Base-by-base conservation (phyloP, 768 basidiomycete species). In the Tricholoma sp. region DNA sequence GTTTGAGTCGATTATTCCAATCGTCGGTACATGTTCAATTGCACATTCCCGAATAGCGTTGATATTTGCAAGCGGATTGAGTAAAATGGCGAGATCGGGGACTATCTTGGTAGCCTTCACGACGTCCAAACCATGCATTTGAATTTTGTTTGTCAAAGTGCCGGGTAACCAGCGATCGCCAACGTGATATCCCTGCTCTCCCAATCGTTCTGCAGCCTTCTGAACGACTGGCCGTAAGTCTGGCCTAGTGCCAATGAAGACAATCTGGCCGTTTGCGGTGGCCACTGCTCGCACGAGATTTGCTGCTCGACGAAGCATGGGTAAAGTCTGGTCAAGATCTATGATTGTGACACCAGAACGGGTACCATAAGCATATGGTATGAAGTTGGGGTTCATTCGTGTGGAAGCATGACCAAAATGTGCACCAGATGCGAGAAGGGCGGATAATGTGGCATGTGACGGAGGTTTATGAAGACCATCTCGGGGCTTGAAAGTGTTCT, bases 1-100 rank as follows among this genome's bases (percentile, higher is more conserved):
- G 68, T 99, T 94, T 19, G 94, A 92, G 72, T 99, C 97, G 54
- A 95, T 84, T 58, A 98, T 86, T 32, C 88, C 97, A 58, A 98
- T 85, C 1, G 97, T 98, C 0, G 97, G 97, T 56, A 98, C 83
- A 66, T 95, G 88, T 59, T 88, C 82, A 55, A 86, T 78, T 14
- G 93, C 92, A 65, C 93, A 95, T 75, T 99, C 97, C 54, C 89
- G 85, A 65, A 98, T 89, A 14, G 92, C 91, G 61, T 85, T 86
- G 61, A 89, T 78, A 67, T 94, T 91, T 39, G 85, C 79, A 50
- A 90, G 78, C 37, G 97, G 95, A 67, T 97, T 95, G 69, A 98
- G 88, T 72, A 98, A 81, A 61, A 98, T 74, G 71, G 89, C 88
- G 21, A 98, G 83, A 76, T 97, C 94, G 29, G 97, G 97, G 21